Base-by-base conservation (phyloP, 805 yeast species). In the Dipodascus albidus region DNA sequence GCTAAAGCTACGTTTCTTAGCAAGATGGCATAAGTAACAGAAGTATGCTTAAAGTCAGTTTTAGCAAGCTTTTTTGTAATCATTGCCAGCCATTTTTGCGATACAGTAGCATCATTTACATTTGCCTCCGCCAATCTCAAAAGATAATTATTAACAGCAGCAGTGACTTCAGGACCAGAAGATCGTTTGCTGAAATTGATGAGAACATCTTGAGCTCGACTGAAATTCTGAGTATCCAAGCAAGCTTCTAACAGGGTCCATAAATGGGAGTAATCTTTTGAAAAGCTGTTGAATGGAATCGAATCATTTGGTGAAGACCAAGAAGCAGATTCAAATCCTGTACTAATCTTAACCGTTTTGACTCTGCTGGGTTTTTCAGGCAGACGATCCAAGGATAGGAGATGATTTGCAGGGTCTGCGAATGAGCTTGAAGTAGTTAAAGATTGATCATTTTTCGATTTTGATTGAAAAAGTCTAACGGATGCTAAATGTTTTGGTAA, bases 221-320 rank as follows among this genome's bases (percentile, higher is more conserved):
- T 77, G 59, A 75, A 78, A 62, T 85, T 84, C 52, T 76, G 75
- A 33, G 85, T 77, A 48, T 80, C 78, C 31, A 88, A 63, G 58
- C 90, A 83, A 0, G 93, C 91, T 60, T 88, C 96, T 44, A 87
- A 72, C 35, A 88, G 68, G 2, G 90, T 78, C 81, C 90, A 88
- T 19, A 84, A 72, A 60, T 83, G 83, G 52, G 74, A 71, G n/a
- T 79, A 76, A 57, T 80, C 83, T 62, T 76, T 78, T 3, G 84
- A 75, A 64, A 65, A 65, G 3, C 63, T 58, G 50, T 63, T 64
- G 38, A 67, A 53, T 1, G 63, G 51, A 2, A 65, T 55, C 14
- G 54, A 48, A 44, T 66, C 70, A 31, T 62, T 56, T 4, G 68
- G 68, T n/a, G 69, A 63, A 4, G 68, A 62, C 69, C 69, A 66